These are phyloP conservation scores for Camptophora hylomeconis DNA, from an alignment of 2,329 filamentous ascomycete species.

Conservation along the genomic window DNA sequence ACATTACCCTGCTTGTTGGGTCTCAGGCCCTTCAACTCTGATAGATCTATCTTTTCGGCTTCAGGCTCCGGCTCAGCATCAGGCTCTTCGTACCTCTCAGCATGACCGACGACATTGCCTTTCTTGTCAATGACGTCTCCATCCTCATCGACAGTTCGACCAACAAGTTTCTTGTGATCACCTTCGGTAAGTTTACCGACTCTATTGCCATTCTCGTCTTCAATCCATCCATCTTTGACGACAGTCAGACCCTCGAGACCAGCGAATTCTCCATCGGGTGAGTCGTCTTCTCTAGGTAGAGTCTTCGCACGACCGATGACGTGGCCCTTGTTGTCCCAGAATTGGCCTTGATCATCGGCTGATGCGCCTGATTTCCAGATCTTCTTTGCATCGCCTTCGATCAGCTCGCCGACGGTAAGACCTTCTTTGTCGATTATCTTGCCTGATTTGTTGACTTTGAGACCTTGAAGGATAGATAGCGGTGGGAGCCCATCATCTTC, in stretches of 20 bases:
- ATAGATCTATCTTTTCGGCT: constrained; percentile 35
- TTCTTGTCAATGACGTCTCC: constrained; percentile 50
- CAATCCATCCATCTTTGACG: constrained; percentile 34
- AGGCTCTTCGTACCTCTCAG: constrained; percentile 38
- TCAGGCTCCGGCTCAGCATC: constrained; percentile 32
- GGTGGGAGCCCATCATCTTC: constrained; percentile 21
- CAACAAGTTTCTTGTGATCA: constrained; percentile 46
- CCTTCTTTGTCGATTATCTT: constrained; percentile 31
- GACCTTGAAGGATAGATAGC: constrained; percentile 25
- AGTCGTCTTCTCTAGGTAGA: constrained; percentile 25
- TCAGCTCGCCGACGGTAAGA: constrained; percentile 42
- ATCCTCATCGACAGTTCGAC: constrained; percentile 48
- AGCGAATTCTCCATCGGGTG: constrained; percentile 29
- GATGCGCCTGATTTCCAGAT: constrained; percentile 28
- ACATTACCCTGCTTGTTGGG: constrained; percentile 48
- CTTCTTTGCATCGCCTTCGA: constrained; percentile 53
- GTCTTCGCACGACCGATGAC: constrained; percentile 47
- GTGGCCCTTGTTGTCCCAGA: constrained; percentile 50
- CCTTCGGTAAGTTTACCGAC: constrained; percentile 43
- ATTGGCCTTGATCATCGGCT: constrained; percentile 48
- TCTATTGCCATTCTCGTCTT: constrained; percentile 33
- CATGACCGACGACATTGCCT: constrained; percentile 48
- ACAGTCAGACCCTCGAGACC: constrained; percentile 35
- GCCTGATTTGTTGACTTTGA: constrained; percentile 31
- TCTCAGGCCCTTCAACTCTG: constrained; percentile 38